Percentiles rank a stretch among this genome's conserved stretches.
Conservation (phyloP, 306 rosid genomes). For the Cicer chorassanicum region DNA sequence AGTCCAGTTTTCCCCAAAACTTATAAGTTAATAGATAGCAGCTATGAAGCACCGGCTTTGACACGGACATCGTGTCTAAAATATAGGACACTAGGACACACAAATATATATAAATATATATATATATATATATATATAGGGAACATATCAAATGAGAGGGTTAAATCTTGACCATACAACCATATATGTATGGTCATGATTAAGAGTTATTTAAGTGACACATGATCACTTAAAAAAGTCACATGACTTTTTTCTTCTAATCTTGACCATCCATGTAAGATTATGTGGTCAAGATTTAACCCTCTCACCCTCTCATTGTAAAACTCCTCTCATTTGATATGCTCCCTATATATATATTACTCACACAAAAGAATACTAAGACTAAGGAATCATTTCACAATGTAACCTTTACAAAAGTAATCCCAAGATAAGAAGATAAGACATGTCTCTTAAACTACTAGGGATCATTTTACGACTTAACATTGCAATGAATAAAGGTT, state of each 20-base stretch:
- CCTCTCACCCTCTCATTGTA: not conserved
- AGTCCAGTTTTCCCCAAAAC: conserved; percentile 1
- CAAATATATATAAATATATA: not conserved
- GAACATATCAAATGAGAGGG: no score
- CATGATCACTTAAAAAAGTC: no score
- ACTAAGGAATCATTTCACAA: not conserved
- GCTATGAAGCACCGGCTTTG: not conserved
- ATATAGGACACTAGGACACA: not conserved
- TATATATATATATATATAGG: not conserved
- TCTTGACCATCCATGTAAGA: not conserved
- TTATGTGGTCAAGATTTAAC: not conserved
- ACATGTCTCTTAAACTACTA: not conserved
- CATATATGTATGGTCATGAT: not conserved
- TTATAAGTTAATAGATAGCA: not conserved
- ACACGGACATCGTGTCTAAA: not conserved
- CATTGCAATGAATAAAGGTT: not conserved
- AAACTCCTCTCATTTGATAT: not conserved
- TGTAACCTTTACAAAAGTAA: not conserved
- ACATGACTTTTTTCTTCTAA: no score
- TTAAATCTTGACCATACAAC: not conserved
- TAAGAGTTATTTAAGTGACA: no score
- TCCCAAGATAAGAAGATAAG: not conserved
- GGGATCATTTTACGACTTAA: not conserved
- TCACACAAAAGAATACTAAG: not conserved
- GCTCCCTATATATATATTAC: not conserved